Conservation (phyloP, 768 basidiomycete species). For the Amanita subjunquillea region DNA sequence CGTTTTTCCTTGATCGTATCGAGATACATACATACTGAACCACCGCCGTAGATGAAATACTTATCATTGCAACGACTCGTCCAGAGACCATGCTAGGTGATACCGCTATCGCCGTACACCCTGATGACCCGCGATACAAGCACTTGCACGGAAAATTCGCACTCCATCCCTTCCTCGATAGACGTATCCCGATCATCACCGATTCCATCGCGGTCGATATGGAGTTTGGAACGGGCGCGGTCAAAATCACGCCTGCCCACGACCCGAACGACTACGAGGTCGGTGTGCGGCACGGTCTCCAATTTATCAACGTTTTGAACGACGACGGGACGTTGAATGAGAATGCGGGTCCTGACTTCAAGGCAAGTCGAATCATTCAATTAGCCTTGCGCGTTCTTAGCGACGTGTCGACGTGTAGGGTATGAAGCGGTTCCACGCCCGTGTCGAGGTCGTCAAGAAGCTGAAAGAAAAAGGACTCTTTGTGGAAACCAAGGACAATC, state of each 20-base stretch:
- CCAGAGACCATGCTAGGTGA: constrained; percentile 99
- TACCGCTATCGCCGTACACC: constrained; percentile 94
- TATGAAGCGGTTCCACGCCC: constrained; percentile 96
- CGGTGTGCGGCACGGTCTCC: constrained; percentile 75
- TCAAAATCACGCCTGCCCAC: constrained; percentile 98
- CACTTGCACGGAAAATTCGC: constrained; percentile 94
- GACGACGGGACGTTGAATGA: constrained; percentile 94
- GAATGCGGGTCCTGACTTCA: constrained; percentile 74
- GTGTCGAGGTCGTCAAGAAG: constrained; percentile 72
- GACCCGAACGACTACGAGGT: constrained; percentile 97
- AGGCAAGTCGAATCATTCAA: constrained; percentile 26
- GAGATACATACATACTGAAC: neutral
- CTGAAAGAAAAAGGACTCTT: constrained; percentile 80
- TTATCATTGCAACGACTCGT: constrained; percentile 93
- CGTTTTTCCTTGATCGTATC: neutral
- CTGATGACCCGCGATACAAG: constrained; percentile 86
- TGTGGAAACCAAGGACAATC: constrained; percentile 89
- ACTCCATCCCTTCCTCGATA: constrained; percentile 78
- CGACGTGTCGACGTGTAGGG: constrained; percentile 30
- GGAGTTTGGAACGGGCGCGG: constrained; percentile 95
- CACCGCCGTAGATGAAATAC: constrained; percentile 57
- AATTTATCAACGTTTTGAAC: constrained; percentile 91
- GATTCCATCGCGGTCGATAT: constrained; percentile 89
- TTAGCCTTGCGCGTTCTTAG: constrained; percentile 13
- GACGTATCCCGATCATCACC: constrained; percentile 79